A percentile compares a stretch with the other conserved stretches of the same genome.
These are phyloP conservation scores for Lablab purpureus DNA, from an alignment of 306 rosid genomes.

Conservation along the genomic window DNA sequence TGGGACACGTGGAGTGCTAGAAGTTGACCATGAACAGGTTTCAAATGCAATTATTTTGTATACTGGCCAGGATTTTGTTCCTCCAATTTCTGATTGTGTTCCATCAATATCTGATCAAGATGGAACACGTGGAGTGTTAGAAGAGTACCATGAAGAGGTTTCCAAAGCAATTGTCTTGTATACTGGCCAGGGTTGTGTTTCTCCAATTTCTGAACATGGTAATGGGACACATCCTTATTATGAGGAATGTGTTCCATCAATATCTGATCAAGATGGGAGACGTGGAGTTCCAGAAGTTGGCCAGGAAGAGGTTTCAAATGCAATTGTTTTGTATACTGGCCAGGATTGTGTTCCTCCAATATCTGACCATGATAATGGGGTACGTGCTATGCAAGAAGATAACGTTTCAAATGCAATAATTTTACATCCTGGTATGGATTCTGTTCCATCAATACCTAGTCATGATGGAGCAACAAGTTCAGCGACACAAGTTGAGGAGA, in stretches of 20 bases:
- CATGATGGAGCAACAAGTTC: neutral
- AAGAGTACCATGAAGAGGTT: conserved; percentile 53
- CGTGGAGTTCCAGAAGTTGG: conserved; percentile 31
- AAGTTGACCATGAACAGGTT: conserved; percentile 57
- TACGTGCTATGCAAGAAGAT: neutral
- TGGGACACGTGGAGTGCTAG: neutral
- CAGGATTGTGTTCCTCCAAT: conserved; percentile 59
- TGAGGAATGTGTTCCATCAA: too few relatives aligned
- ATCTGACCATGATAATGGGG: conserved; percentile 50
- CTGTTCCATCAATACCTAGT: conserved; percentile 57
- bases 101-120: conserved; percentile 58
- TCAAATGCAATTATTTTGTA: conserved; percentile 49
- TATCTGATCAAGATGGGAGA: conserved; percentile 13
- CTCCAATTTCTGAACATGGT: conserved; percentile 56
- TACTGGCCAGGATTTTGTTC: conserved; percentile 60
- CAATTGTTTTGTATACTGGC: conserved; percentile 51
- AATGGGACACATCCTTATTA: neutral
- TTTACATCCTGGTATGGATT: conserved; percentile 57
- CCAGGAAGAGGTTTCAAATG: conserved; percentile 55
- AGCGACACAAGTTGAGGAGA: conserved; percentile 48
- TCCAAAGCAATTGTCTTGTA: conserved; percentile 53
- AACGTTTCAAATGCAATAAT: conserved; percentile 54
- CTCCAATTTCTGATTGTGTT: conserved; percentile 55
- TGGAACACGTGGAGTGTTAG: neutral
- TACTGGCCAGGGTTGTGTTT: conserved; percentile 59